Base-by-base conservation (phyloP, 495 filamentous ascomycete genomes). In the Podospora pseudoanserina region DNA sequence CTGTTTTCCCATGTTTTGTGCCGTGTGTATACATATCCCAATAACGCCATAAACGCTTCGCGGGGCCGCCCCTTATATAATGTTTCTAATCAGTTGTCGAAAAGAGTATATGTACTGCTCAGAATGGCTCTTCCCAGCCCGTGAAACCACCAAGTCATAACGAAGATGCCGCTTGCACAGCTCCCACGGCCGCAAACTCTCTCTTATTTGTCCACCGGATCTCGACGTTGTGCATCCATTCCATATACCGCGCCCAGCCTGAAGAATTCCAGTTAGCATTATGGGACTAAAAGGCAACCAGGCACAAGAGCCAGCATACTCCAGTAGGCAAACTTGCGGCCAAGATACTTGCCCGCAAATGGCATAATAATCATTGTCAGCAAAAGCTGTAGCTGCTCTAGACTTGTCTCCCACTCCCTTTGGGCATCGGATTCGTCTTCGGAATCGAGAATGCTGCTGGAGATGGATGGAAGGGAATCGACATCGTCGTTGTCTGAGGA, bases 301-400 rank as follows among this genome's bases (percentile, higher is more conserved):
- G 54, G 11, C 60, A 15, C 60, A 59, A 19, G 54, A 59, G 13
- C 2, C 16, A 13, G 86, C 90, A 74, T 78, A 98, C 95, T 90
- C 93, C 93, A 97, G 79, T 97, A 98, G 63, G 95, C 95, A 82
- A 92, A 96, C 79, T 89, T 92, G 77, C 95, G 84, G 54, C 95
- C 95, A 72, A 97, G 83, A 78, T 92, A 97, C 77, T 97, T 98
- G 23, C 95, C 95, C 63, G 92, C 79, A 76, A 94, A 97, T 19
- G 95, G 95, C 53, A 98, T 90, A 71, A 97, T 74, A 19, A 98
- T 91, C 92, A 99, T 96, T 7, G 89, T 94, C 75, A 97, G 76
- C 58, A 99, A 82, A 62, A 99, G 81, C 83, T 99, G 92, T 60
- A 98, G 79, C 79, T 99, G 95, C 80, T 97, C 91, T 70, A 99